phyloP scores from a whole-genome alignment of 805 yeast species.

The Monosporozyma siamensis region DNA sequence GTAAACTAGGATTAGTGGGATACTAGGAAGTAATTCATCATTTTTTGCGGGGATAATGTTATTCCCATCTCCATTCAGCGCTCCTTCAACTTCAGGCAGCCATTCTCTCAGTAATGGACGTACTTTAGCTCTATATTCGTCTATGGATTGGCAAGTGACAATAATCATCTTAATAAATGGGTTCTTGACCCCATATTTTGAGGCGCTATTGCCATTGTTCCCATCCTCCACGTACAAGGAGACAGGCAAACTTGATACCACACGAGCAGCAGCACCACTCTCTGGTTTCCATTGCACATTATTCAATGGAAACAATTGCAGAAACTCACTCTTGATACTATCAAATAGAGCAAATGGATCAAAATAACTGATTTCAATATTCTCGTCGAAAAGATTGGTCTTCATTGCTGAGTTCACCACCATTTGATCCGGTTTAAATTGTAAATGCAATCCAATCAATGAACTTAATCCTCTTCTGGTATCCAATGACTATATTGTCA shows the following conservation, averaged over 20 bases:
- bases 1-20: constrained; percentile 22
- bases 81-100: constrained; percentile 35
- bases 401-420: background rate
- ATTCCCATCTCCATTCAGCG: background rate
- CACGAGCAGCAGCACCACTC: constrained; percentile 18
- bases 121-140: constrained; percentile 66
- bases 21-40: constrained; percentile 2
- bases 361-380: constrained; percentile 24
- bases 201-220: background rate
- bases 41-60: background rate
- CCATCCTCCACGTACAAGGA: constrained; percentile 13
- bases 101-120: constrained; percentile 79
- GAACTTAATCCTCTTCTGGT: background rate
- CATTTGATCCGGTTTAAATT: background rate
- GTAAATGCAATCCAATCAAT: background rate
- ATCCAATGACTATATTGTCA: too few species aligned
- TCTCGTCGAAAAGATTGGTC: background rate
- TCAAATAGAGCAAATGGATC: constrained; percentile 31
- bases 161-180: constrained; percentile 56
- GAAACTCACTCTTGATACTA: constrained; percentile 22
- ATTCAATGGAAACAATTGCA: constrained; percentile 22
- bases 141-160: constrained; percentile 55
- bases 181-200: background rate
- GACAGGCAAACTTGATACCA: constrained; percentile 19
- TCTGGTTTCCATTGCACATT: constrained; percentile 28